These are phyloP conservation scores for Botrytis hyacinthi DNA, from an alignment of 2,329 filamentous ascomycete genomes.

Conservation along the genomic window DNA sequence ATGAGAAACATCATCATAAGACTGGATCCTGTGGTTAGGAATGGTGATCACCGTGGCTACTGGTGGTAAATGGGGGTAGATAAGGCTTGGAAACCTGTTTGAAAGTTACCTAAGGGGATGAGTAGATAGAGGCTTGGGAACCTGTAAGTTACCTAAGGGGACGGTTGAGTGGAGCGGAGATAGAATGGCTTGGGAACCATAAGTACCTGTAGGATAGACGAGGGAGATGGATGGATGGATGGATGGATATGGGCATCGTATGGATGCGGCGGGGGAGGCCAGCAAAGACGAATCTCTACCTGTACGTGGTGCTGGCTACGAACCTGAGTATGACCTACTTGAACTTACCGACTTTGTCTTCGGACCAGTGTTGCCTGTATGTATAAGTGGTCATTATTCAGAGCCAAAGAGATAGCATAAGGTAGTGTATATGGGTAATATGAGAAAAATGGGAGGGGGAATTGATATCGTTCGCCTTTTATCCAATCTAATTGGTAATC, in stretches of 20 bases:
- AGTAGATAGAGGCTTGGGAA: not conserved
- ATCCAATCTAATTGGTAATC: not conserved
- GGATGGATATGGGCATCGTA: not conserved
- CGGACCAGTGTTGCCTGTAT: not conserved
- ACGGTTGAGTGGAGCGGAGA: not conserved
- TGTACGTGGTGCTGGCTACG: constrained; percentile 12
- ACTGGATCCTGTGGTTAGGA: not conserved
- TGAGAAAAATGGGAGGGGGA: not conserved
- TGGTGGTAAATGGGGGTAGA: not conserved
- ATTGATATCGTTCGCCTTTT: not conserved
- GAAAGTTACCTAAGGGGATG: not conserved
- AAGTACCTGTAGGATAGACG: not conserved
- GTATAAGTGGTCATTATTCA: not conserved
- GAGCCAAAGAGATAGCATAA: constrained; percentile 7
- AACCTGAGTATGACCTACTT: not conserved
- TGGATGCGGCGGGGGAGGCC: constrained; percentile 5
- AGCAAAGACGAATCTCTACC: constrained; percentile 13
- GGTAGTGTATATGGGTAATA: not conserved
- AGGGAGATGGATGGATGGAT: not conserved
- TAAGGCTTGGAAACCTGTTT: not conserved
- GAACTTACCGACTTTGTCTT: not conserved
- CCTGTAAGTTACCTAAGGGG: constrained; percentile 3
- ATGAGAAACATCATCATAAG: not conserved
- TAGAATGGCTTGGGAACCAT: not conserved
- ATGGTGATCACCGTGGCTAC: not conserved